Base-by-base conservation (phyloP, 2,329 filamentous ascomycete species). In the Cladophialophora exuberans region DNA sequence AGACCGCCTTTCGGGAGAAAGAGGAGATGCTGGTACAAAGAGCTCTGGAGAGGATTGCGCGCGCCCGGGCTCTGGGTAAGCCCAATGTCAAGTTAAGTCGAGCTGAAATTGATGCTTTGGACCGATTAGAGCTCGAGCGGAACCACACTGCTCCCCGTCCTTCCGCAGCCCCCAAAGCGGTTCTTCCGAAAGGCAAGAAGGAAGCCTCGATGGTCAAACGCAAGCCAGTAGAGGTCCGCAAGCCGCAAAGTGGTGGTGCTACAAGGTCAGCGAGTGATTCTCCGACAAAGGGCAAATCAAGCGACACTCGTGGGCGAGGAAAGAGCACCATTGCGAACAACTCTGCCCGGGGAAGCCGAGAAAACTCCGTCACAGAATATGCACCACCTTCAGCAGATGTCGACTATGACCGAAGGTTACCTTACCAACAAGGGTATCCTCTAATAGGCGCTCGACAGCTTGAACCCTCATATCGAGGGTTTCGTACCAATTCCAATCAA, bases 51-150 rank as follows among this genome's bases (percentile, higher is more conserved):
- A 87, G 90, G 62, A 95, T 97, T 67, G 83, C 86, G 61, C 83
- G 85, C 62, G 90, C 92, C 13, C 85, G 89, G 69, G 83, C 83
- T 60, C 84, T 84, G 66, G 91, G 91, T 60, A 87, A 86, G 70
- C 78, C 81, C 39, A 89, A 95, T 54, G 89, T 97, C 52, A 88
- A 86, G 69, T 80, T 97, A 60, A 90, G 82, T 64, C 83, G 86
- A 66, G 84, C 88, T 50, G 92, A 97, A 71, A 77, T 96, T 64
- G 87, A 86, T 59, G 91, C 90, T 42, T 79, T 96, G 63, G 87
- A 93, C 68, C 83, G 85, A 58, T 56, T 56, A 59, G 62, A 61
- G 53, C 61, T 56, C 54, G 62, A 61, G 52, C 62, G 58, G 50
- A 60, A 79, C 81, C 76, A 82, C 59, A 83, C 84, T 69, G 83